Evolutionary conservation across 768 basidiomycete species (phyloP), one percentile per base, ranked within the genome.

Genomic region (Leccinellum luteum): DNA sequence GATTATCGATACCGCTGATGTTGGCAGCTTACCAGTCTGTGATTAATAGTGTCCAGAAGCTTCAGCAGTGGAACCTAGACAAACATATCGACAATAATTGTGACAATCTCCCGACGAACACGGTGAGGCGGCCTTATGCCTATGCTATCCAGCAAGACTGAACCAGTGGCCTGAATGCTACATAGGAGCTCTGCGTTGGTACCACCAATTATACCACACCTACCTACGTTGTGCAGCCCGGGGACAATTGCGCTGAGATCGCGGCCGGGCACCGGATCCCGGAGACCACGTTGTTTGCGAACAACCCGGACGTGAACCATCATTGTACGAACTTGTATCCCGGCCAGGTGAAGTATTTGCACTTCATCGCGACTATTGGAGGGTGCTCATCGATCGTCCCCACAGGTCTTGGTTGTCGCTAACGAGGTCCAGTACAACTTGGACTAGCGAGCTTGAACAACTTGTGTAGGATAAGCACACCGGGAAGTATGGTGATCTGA

Each of bases 221-320:
- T 9, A 78, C 79, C n/a, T 75, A 82, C 64, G 75, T 79, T 41
- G 78, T 84, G 34, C 63, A 69, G 27, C 44, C 63, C 0, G 81
- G 79, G n/a, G 80, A 89, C 64, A 77, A 73, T 32, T 90, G 89
- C 71, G 60, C 49, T 1, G 55, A 52, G 23, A 79, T 89, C 54
- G 69, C 78, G 3, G 48, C 56, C 0, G 66, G 57, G 21, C 76
- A 78, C 57, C 74, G 73, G 25, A 80, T 85, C 57, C 64, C 77
- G 48, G 59, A 75, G 60, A 74, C 62, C 43, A 79, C 79, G 19
- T 73, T 90, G 23, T 67, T 76, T 57, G 64, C 75, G 31, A 88
- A 89, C 75, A 90, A 89, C 74, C 86, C 83, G 3, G 85, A 88
- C 64, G 68, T 89, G 55, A 72, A 84, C 69, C 55, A 61, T 13